Evolutionary conservation across 2,329 filamentous ascomycete genomes (phyloP).

Genomic region (Aspergillus sojae): DNA sequence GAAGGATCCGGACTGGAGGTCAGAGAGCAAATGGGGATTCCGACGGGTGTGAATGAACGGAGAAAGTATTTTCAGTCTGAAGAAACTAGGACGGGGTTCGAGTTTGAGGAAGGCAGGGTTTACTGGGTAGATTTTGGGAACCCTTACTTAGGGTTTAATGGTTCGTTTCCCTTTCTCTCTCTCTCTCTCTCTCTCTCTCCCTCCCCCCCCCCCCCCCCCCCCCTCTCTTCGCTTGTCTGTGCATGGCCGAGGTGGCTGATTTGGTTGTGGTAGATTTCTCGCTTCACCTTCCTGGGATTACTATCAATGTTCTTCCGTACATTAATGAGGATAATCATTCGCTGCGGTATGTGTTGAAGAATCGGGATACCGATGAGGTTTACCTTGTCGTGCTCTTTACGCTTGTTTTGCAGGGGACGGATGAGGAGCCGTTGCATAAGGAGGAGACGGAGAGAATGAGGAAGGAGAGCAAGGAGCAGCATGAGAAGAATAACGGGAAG

Average conservation of each 20-base stretch:
- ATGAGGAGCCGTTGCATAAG: slow-evolving; percentile 23
- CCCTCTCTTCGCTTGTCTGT: not conserved
- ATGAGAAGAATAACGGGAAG: slow-evolving; percentile 12
- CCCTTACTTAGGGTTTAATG: slow-evolving; percentile 85
- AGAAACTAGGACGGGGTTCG: slow-evolving; percentile 57
- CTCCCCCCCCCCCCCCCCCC: not conserved
- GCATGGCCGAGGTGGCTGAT: not conserved
- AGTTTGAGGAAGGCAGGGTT: slow-evolving; percentile 62
- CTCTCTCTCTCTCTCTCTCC: not conserved
- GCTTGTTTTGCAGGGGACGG: slow-evolving; percentile 56
- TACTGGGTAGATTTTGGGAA: slow-evolving; percentile 82
- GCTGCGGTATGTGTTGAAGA: slow-evolving; percentile 89
- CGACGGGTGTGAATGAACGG: slow-evolving; percentile 55
- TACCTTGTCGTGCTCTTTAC: slow-evolving; percentile 83
- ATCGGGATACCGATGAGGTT: slow-evolving; percentile 70
- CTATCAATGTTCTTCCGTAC: slow-evolving; percentile 39
- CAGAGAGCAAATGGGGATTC: slow-evolving; percentile 54
- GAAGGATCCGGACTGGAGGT: slow-evolving; percentile 55
- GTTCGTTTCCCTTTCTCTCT: slow-evolving; percentile 34
- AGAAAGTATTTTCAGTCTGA: slow-evolving; percentile 65
- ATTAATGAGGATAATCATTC: slow-evolving; percentile 72
- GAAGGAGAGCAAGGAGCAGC: slow-evolving; percentile 3
- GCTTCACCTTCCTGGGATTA: slow-evolving; percentile 41
- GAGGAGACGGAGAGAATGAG: slow-evolving; percentile 13
- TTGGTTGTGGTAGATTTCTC: slow-evolving; percentile 35